Percentiles rank a stretch among this genome's conserved stretches.
Conservation (phyloP, 768 basidiomycete species). For the Rubroboletus pulcherrimus region DNA sequence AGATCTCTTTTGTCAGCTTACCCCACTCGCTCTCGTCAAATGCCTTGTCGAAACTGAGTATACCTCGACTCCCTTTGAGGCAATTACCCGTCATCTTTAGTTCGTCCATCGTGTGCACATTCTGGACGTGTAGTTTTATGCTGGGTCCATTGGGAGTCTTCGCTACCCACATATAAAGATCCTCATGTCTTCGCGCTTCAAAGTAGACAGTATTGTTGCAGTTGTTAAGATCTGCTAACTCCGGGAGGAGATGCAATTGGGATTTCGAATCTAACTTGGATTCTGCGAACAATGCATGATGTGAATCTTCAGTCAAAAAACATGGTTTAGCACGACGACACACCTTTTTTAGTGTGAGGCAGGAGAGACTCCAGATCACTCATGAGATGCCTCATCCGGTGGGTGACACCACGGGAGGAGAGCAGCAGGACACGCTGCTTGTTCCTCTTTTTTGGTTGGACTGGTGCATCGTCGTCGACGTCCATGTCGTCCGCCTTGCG, state of each 20-base stretch:
- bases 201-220: conserved; percentile 98
- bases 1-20: conserved; percentile 84
- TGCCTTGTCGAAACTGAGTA: conserved; percentile 86
- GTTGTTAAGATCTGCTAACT: conserved; percentile 94
- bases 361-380: conserved; percentile 85
- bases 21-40: conserved; percentile 91
- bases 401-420: conserved; percentile 90
- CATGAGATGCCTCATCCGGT: conserved; percentile 97
- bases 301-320: not conserved
- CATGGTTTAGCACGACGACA: conserved; percentile 25
- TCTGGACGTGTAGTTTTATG: conserved; percentile 96
- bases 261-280: conserved; percentile 97
- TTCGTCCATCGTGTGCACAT: conserved; percentile 99
- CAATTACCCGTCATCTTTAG: conserved; percentile 99
- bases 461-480: conserved; percentile 45
- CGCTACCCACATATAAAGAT: conserved; percentile 93
- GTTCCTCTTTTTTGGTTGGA: conserved; percentile 62
- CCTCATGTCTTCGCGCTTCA: conserved; percentile 92
- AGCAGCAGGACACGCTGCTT: conserved; percentile 94
- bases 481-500: conserved; percentile 64
- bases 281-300: conserved; percentile 46
- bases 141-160: conserved; percentile 98
- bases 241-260: conserved; percentile 86
- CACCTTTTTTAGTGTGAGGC: conserved; percentile 97
- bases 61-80: conserved; percentile 88